Evolutionary conservation across 73 alveolate genomes (phyloP).

Genomic region (Paramecium caudatum): DNA sequence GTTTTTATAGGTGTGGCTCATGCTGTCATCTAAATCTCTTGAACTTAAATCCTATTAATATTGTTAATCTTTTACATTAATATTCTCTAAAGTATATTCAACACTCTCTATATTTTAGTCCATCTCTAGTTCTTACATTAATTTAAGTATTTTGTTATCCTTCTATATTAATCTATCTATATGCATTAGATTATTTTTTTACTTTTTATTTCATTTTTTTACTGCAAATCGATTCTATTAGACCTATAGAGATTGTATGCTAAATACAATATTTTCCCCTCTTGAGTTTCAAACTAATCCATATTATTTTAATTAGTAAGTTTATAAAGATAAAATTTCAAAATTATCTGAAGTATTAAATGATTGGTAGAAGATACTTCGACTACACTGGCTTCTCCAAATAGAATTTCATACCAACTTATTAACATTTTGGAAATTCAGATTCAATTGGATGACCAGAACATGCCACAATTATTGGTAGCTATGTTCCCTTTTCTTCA

Average conservation of each 20-base stretch:
- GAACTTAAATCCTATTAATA: slow-evolving; percentile 14
- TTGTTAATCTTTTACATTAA: background rate
- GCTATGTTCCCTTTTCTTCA: background rate
- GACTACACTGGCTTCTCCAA: background rate
- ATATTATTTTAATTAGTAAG: background rate
- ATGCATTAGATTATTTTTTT: background rate
- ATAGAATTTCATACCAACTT: slow-evolving; percentile 34
- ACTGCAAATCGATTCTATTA: background rate
- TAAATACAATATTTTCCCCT: background rate
- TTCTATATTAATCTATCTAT: background rate
- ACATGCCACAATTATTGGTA: slow-evolving; percentile 12
- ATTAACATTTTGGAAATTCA: slow-evolving; percentile 39
- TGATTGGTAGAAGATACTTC: background rate
- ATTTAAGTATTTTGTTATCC: background rate
- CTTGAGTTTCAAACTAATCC: background rate
- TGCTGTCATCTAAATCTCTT: slow-evolving; percentile 20
- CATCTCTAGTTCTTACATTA: background rate
- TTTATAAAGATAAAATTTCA: background rate
- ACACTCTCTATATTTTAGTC: background rate
- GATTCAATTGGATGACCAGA: background rate
- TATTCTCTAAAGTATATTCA: background rate
- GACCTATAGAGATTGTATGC: background rate
- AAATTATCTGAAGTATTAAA: background rate
- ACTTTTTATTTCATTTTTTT: slow-evolving; percentile 45
- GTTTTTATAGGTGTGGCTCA: slow-evolving; percentile 1